Conservation (phyloP, 2,329 filamentous ascomycete genomes). For the Botrytis fragariae region DNA sequence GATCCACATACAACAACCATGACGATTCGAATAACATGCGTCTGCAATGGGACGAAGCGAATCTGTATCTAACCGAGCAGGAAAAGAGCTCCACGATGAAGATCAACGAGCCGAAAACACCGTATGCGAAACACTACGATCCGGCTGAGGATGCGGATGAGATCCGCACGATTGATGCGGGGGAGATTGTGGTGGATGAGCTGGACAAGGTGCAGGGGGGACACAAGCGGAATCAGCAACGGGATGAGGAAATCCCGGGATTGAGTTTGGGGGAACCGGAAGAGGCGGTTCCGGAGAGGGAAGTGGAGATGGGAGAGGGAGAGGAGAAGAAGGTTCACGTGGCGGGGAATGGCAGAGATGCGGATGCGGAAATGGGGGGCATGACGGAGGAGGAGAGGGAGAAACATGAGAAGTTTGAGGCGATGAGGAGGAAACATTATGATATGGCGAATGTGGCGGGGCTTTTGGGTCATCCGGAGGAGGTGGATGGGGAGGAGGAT, state of each 20-base stretch:
- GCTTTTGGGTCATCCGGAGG: slow-evolving; percentile 74
- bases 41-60: slow-evolving; percentile 98
- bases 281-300: slow-evolving; percentile 58
- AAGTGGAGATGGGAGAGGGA: slow-evolving; percentile 40
- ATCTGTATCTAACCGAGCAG: slow-evolving; percentile 95
- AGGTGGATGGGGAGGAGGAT: slow-evolving; percentile 59
- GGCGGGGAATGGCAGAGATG: slow-evolving; percentile 43
- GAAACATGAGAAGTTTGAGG: slow-evolving; percentile 90
- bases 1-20: slow-evolving; percentile 18
- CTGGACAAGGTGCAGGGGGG: slow-evolving; percentile 47
- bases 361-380: slow-evolving; percentile 48
- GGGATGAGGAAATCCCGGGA: slow-evolving; percentile 82
- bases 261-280: slow-evolving; percentile 92
- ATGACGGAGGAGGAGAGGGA: slow-evolving; percentile 72
- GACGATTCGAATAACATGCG: slow-evolving; percentile 59
- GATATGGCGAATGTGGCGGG: slow-evolving; percentile 96
- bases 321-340: slow-evolving; percentile 80
- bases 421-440: slow-evolving; percentile 93
- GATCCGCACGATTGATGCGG: slow-evolving; percentile 59
- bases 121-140: slow-evolving; percentile 90
- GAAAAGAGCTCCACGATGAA: slow-evolving; percentile 97
- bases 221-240: slow-evolving; percentile 22
- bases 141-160: slow-evolving; percentile 81
- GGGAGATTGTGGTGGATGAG: slow-evolving; percentile 68
- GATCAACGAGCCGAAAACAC: slow-evolving; percentile 97